Percentiles rank a stretch among this genome's conserved stretches.
These are phyloP conservation scores for Colletotrichum euphorbiae DNA, from an alignment of 2,329 filamentous ascomycete species.

Conservation along the genomic window DNA sequence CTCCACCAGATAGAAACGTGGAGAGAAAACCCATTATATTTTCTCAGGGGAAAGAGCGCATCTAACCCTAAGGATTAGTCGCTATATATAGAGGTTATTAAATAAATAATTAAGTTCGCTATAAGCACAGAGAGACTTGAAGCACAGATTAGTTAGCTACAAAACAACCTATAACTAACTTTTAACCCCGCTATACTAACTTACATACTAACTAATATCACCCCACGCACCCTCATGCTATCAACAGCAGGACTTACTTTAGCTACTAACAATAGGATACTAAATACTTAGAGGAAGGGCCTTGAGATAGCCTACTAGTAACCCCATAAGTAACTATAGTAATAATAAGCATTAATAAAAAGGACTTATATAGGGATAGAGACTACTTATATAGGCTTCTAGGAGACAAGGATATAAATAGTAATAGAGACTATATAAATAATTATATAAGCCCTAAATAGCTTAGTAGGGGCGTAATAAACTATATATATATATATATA, in stretches of 20 bases:
- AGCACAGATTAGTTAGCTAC: background rate
- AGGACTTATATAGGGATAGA: background rate
- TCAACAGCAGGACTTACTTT: background rate
- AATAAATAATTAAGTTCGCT: background rate
- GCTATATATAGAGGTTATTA: background rate
- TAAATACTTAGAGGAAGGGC: background rate
- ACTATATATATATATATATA: no score
- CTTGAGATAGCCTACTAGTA: background rate
- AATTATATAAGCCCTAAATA: no score
- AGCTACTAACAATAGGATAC: background rate
- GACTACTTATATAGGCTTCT: no score
- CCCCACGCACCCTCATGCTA: background rate
- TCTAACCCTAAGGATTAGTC: background rate
- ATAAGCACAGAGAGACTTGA: background rate
- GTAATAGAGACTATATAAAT: no score
- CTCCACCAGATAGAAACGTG: background rate
- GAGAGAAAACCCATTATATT: background rate
- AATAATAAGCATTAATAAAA: no score
- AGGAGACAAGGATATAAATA: no score
- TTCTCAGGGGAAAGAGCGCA: background rate
- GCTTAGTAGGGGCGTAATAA: no score
- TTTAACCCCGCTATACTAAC: background rate
- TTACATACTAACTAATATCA: background rate
- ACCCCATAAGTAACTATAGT: background rate
- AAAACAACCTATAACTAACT: background rate